Evolutionary conservation across 148 eudicot genomes (phyloP), one percentile per base, ranked within the genome.

Genomic region (Euryodendron excelsum): DNA sequence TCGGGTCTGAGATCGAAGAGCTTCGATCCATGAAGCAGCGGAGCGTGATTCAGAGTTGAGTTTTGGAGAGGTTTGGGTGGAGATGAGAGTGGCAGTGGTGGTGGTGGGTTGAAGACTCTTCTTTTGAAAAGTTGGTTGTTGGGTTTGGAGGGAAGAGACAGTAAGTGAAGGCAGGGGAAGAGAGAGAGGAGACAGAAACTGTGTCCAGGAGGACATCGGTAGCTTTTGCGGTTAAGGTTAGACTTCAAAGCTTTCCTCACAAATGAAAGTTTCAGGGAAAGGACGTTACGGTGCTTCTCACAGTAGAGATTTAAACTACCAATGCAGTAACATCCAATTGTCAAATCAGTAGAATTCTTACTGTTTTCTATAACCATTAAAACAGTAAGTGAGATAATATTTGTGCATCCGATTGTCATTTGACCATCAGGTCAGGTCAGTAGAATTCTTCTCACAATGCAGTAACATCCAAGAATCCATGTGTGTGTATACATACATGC

Each of bases 1-100:
- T 30, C 89, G 97, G 52, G 85, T 72, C 5, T 89, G 85, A 53
- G 87, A 81, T 15, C 95, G 95, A 79, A 94, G 92, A 28, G 82
- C 30, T 72, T 87, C 85, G 84, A 87, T 56, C 97, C 97, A 92
- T 90, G 90, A 84, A 2, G 81, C 59, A 1, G 83, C 65, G 20
- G 92, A 80, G 41, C 37, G 84, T 30, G 79, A 30, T 63, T 84
- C 79, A 36, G 84, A 78, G 37, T 67, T 73, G 85, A 89, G 82
- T 73, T 80, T 82, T 60, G 80, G 25, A 34, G 61, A 25, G 82
- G 83, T 55, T 80, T 77, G 39, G 80, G 53, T 27, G 28, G 47
- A 14, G 79, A 31, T 28, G 76, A 53, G 64, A 82, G 76, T 45
- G 67, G n/a, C 37, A 61, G 37, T 30, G 48, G 78, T 17, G 10